phyloP scores from a whole-genome alignment of 2,329 filamentous ascomycete species.

The Clonostachys solani region DNA sequence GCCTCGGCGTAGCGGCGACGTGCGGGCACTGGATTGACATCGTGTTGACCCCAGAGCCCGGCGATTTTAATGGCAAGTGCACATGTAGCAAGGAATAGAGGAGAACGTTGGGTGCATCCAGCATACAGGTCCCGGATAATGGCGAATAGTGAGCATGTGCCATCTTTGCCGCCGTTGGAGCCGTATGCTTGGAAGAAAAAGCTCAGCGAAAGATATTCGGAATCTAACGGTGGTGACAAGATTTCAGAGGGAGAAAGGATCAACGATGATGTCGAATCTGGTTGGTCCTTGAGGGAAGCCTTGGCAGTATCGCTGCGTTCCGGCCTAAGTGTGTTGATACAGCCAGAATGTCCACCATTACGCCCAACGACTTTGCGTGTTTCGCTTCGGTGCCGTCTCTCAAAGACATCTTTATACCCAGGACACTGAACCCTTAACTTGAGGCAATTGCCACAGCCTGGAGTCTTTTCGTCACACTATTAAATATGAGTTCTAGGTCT shows the following conservation, averaged over 20 bases:
- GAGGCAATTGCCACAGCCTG: not conserved
- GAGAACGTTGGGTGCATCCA: not conserved
- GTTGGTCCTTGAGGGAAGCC: too few species aligned
- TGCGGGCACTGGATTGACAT: not conserved
- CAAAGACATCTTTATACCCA: not conserved
- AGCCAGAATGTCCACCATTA: too few species aligned
- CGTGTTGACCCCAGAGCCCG: not conserved
- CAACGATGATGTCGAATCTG: too few species aligned
- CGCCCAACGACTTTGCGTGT: not conserved
- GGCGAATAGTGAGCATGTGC: not conserved
- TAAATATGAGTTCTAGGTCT: not conserved
- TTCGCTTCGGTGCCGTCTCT: not conserved
- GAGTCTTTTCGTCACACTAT: not conserved
- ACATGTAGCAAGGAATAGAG: not conserved
- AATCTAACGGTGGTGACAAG: not conserved
- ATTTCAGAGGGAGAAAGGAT: too few species aligned
- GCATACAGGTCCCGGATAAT: not conserved
- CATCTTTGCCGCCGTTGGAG: not conserved
- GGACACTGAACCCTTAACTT: not conserved
- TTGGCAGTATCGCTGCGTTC: too few species aligned
- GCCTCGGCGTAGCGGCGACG: not conserved
- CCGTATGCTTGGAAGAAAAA: not conserved
- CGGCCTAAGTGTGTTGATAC: too few species aligned
- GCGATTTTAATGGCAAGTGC: not conserved
- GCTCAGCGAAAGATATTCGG: not conserved